These are phyloP conservation scores for Silene conica DNA, from an alignment of 148 eudicot genomes.

Conservation along the genomic window DNA sequence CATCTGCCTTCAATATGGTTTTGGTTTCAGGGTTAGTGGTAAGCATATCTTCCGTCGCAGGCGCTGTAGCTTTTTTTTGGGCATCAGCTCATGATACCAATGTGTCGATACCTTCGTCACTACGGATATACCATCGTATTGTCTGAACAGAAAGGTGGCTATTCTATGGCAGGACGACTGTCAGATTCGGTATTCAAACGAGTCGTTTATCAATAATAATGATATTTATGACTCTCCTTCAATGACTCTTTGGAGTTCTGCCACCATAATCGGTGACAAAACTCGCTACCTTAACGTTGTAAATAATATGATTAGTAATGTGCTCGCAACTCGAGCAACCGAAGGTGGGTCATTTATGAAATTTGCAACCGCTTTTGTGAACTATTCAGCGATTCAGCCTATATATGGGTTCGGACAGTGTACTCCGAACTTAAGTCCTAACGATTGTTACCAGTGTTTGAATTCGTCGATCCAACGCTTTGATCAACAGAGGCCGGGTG, in stretches of 20 bases:
- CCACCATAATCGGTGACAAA: no score
- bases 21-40: conserved; percentile 49
- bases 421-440: conserved; percentile 19
- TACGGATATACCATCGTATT: no score
- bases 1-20: neutral
- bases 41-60: conserved; percentile 45
- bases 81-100: no score
- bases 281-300: no score
- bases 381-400: neutral
- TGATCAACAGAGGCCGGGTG: neutral
- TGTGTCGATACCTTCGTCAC: no score
- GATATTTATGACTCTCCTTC: no score
- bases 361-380: neutral
- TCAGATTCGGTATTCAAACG: no score
- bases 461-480: neutral
- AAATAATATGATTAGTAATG: neutral
- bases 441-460: conserved; percentile 23
- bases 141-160: no score
- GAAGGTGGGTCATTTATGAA: neutral
- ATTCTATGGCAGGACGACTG: no score
- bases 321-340: neutral
- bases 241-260: no score
- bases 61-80: conserved; percentile 48
- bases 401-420: conserved; percentile 21
- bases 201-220: no score